These are phyloP conservation scores for Penicillium malachiteum DNA, from an alignment of 495 filamentous ascomycete species.

Conservation along the genomic window DNA sequence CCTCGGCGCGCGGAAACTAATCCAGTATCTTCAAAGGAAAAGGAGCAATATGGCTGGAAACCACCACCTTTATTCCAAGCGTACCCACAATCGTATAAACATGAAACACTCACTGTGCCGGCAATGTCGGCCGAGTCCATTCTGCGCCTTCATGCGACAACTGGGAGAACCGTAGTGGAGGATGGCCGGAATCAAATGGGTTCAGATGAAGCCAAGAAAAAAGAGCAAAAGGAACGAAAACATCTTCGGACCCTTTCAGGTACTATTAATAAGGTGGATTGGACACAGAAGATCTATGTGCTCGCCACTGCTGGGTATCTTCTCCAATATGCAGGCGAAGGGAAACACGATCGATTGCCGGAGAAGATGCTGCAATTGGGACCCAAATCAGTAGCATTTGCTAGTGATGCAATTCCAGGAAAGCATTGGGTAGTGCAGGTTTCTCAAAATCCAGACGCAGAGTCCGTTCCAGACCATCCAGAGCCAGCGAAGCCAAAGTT, in stretches of 20 bases:
- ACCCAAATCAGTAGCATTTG: constrained; percentile 87
- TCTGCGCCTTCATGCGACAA: constrained; percentile 51
- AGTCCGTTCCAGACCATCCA: constrained; percentile 47
- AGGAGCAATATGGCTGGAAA: constrained; percentile 56
- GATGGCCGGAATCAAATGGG: constrained; percentile 5
- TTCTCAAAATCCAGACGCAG: constrained; percentile 67
- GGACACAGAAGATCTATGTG: constrained; percentile 81
- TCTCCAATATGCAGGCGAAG: constrained; percentile 83
- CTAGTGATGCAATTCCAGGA: constrained; percentile 87
- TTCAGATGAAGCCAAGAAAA: constrained; percentile 30
- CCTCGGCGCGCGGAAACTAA: constrained; percentile 22
- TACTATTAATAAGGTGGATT: constrained; percentile 64
- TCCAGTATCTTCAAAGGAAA: constrained; percentile 18
- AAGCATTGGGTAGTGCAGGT: constrained; percentile 92
- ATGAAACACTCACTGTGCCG: constrained; percentile 51
- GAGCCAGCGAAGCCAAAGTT: constrained; percentile 52
- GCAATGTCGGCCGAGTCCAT: constrained; percentile 57
- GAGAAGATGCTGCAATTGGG: constrained; percentile 85
- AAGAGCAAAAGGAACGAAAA: constrained; percentile 44
- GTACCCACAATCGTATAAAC: constrained; percentile 77
- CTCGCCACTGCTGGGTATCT: constrained; percentile 80
- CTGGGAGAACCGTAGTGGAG: constrained; percentile 33
- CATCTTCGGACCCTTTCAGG: constrained; percentile 55
- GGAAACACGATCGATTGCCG: constrained; percentile 74
- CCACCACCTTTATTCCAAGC: constrained; percentile 86